These are phyloP conservation scores for Crithidia sp. DNA, from an alignment of 208 protist species.

Conservation along the genomic window DNA sequence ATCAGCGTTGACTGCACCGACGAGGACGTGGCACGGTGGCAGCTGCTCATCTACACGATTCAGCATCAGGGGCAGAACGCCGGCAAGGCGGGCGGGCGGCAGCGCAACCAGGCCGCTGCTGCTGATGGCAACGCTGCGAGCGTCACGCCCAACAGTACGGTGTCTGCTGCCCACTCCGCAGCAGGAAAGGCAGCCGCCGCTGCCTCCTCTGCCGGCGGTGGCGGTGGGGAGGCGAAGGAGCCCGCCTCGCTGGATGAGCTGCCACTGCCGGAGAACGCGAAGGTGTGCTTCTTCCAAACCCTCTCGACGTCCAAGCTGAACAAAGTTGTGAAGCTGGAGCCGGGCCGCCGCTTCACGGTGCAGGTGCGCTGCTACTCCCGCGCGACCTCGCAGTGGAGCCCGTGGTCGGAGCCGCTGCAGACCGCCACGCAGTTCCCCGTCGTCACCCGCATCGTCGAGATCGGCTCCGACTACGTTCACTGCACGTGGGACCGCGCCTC, in stretches of 20 bases:
- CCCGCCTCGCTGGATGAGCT: slow-evolving; percentile 20
- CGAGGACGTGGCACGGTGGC: slow-evolving; percentile 64
- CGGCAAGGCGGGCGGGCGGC: neutral
- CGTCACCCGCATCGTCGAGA: slow-evolving; percentile 50
- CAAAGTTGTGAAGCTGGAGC: slow-evolving; percentile 86
- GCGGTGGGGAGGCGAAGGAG: slow-evolving; percentile 10
- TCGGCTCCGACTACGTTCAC: slow-evolving; percentile 88
- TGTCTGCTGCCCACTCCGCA: neutral
- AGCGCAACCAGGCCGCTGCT: too few species aligned
- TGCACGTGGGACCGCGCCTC: slow-evolving; percentile 74
- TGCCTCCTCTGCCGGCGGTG: neutral
- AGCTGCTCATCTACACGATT: slow-evolving; percentile 51
- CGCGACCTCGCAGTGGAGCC: slow-evolving; percentile 50
- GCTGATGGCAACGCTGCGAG: neutral
- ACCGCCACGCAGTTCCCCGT: slow-evolving; percentile 70
- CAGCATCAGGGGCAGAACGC: slow-evolving; percentile 13
- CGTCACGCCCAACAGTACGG: neutral
- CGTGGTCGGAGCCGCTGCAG: slow-evolving; percentile 66
- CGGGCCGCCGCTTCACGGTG: slow-evolving; percentile 58
- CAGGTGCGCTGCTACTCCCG: slow-evolving; percentile 62
- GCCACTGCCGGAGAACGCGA: slow-evolving; percentile 19
- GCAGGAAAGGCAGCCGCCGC: neutral
- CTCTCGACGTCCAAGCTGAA: slow-evolving; percentile 46
- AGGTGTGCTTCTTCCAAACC: slow-evolving; percentile 47
- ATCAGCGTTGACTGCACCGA: slow-evolving; percentile 15